Percentiles rank a stretch among this genome's conserved stretches.
Evolutionary conservation across 208 protist genomes (phyloP).

Genomic region (Trypanosoma rangeli): DNA sequence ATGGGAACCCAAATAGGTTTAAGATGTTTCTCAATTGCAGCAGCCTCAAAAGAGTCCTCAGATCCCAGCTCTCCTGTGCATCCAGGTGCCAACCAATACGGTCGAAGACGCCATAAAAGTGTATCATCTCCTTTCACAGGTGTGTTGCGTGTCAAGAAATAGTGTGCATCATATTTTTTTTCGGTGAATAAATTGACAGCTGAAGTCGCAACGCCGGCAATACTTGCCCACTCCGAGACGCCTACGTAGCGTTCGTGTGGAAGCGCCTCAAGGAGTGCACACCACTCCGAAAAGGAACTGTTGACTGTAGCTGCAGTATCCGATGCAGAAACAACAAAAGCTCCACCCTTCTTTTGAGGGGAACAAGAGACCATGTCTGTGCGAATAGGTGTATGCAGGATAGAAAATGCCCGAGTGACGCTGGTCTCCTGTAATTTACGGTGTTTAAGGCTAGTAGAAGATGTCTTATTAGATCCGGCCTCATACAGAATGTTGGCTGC

Average conservation of each 20-base stretch:
- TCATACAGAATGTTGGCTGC: slow-evolving; percentile 58
- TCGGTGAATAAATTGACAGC: slow-evolving; percentile 4
- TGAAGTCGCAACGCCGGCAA: background rate
- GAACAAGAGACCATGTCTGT: background rate
- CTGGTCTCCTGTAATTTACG: slow-evolving; percentile 27
- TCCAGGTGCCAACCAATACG: slow-evolving; percentile 70
- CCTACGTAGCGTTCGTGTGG: slow-evolving; percentile 18
- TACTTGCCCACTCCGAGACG: slow-evolving; percentile 15
- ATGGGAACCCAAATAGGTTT: slow-evolving; percentile 64
- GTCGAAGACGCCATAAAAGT: slow-evolving; percentile 51
- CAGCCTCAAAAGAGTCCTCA: slow-evolving; percentile 25
- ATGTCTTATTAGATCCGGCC: slow-evolving; percentile 16
- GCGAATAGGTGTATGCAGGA: slow-evolving; percentile 32
- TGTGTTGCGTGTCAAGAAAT: slow-evolving; percentile 11
- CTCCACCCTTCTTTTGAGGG: background rate
- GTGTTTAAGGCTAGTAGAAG: slow-evolving; percentile 2
- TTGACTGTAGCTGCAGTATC: background rate
- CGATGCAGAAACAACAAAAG: background rate
- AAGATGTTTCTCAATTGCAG: slow-evolving; percentile 34
- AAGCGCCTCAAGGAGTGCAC: slow-evolving; percentile 18
- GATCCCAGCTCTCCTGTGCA: slow-evolving; percentile 40
- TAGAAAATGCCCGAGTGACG: slow-evolving; percentile 32
- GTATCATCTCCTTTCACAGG: background rate
- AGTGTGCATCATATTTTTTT: slow-evolving; percentile 6
- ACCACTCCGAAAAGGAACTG: slow-evolving; percentile 2